Evolutionary conservation across 805 yeast species (phyloP), one percentile per base, ranked within the genome.

Genomic region (Pichia insulana): DNA sequence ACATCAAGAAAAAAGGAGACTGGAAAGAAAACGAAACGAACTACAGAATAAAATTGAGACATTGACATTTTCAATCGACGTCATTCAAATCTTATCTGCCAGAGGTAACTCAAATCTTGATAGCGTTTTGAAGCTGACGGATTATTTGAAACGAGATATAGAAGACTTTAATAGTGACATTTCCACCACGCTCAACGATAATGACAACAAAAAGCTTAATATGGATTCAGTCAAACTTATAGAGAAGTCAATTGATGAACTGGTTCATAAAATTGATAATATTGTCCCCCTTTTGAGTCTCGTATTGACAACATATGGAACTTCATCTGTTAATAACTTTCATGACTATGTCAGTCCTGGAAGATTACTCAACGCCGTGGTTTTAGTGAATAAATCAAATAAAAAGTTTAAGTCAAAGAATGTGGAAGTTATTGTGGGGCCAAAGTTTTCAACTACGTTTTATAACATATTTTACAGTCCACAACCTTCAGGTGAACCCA

Each of bases 241-340:
- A 4, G 78, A 77, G 45, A 53, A 42, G 2, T 70, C 70, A 41
- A 75, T 83, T 65, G 54, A 63, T 11, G 63, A 57, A 13, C 57
- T 83, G 20, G 50, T 79, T 19, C 52, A 51, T 1, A 66, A 78
- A 38, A 78, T 83, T 18, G 84, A 83, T 46, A 82, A 78, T 42
- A 70, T 81, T 0, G 74, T 83, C 25, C 92, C 92, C 1, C 64
- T 81, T 26, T 68, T 84, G 13, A 78, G 76, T 44, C 62, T 83
- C 7, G 74, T 89, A 0, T 57, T 83, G 35, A 71, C 79, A 1
- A 80, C 89, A 1, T 75, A 83, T 9, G 89, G 89, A 0, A 80
- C 81, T 3, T 77, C 71, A 44, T 55, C 80, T 39, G 67, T 68
- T 32, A 59, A 72, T 1, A 55, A 77, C 42, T 70, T 78, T 7